Base-by-base conservation (phyloP, 768 basidiomycete genomes). In the Vararia minispora region DNA sequence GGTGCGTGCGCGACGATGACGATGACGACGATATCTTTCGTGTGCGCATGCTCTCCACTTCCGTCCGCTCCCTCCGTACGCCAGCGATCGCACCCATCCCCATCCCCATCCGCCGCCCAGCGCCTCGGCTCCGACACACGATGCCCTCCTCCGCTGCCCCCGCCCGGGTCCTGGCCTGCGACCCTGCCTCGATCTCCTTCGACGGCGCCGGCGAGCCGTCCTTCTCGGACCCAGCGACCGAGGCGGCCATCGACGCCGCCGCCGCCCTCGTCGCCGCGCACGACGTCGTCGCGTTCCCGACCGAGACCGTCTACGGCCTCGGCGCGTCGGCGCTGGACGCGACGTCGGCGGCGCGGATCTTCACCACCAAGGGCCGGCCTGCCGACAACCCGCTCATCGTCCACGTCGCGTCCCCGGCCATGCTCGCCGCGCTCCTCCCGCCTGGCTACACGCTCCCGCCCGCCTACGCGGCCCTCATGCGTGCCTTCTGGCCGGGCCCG, bases 301-400 rank as follows among this genome's bases (percentile, higher is more conserved):
- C 95, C 22, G 95, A 99, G 60, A 98, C 95, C 0, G 95, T 99
- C 9, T 99, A 98, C 58, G 95, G 95, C 1, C 76, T 99, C n/a
- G 95, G 86, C 21, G 95, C 90, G 0, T 61, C 79, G 16, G 90
- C 94, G 0, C 61, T 89, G 31, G 63, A 76, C 49, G 46, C 70
- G 6, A 46, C 59, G 12, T 89, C 92, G 2, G 72, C 76, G 5
- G 53, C 68, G 2, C 70, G 69, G 49, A 91, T 99, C 50, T 99
- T 90, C 59, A 58, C 71, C 13, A 82, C 82, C 35, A 99, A 99
- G 53, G 87, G 90, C 27, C 72, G 95, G 37, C 95, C 95, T 6
- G 63, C 83, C 4, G 95, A 99, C 59, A 99, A 99, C 58, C 95
- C 95, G 2, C 71, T 99, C 38, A 99, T 99, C 66, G 85, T 97